phyloP scores from a whole-genome alignment of 2,329 filamentous ascomycete genomes.

The Chrysosporium queenslandicum region DNA sequence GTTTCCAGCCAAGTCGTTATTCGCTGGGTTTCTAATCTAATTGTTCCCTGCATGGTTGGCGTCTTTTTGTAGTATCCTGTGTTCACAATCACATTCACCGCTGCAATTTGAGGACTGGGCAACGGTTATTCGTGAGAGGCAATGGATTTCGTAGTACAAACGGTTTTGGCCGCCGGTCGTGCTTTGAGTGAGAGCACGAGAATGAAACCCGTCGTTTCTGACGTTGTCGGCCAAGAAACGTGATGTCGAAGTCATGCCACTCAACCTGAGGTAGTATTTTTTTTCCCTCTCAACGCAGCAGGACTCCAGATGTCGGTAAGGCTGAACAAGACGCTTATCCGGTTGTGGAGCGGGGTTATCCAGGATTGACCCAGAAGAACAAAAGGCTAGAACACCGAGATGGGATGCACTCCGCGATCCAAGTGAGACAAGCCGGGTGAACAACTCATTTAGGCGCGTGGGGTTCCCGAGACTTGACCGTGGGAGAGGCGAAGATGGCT shows the following conservation, averaged over 20 bases:
- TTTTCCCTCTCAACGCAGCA: too few species aligned
- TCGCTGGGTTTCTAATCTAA: neutral
- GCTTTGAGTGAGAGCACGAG: neutral
- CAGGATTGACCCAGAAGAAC: neutral
- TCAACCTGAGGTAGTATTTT: too few species aligned
- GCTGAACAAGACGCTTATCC: conserved; percentile 1
- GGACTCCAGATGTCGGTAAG: neutral
- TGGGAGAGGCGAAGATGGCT: neutral
- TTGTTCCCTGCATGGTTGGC: neutral
- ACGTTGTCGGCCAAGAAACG: neutral
- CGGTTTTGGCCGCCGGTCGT: neutral
- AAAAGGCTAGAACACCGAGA: neutral
- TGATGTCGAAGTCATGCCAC: neutral
- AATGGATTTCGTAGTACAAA: neutral
- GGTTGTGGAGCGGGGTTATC: neutral
- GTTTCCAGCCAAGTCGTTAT: neutral
- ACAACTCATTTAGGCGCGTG: neutral
- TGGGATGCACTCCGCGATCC: neutral
- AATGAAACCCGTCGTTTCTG: too few species aligned
- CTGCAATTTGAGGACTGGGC: neutral
- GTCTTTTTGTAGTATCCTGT: neutral
- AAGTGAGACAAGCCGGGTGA: neutral
- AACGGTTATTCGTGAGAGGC: neutral
- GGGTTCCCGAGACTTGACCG: neutral
- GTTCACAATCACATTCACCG: neutral